Base-by-base conservation (phyloP, 2,329 filamentous ascomycete genomes). In the Acrodontium crateriforme region DNA sequence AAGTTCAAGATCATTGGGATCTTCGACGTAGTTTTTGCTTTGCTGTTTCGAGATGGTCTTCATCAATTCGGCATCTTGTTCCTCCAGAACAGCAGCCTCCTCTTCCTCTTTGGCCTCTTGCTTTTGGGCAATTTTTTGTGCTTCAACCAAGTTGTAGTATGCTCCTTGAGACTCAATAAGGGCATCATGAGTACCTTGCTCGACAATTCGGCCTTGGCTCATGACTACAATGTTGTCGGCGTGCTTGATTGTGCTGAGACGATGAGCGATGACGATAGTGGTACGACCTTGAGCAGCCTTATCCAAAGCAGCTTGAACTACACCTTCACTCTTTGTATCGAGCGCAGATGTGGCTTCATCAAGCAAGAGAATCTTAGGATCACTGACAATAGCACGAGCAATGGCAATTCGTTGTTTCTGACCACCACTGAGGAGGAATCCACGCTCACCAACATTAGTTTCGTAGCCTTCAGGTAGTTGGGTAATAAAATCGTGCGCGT, bases 331-430 rank as follows among this genome's bases (percentile, higher is more conserved):
- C 49, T 89, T 87, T 13, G 87, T 93, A 48, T 98, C 89, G 1
- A 98, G 67, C 3, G 84, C 84, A 19, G 80, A 89, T 1, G 89
- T 98, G 4, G 89, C 89, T 54, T 98, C 89, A 40, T 98, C 89
- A 4, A 98, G 74, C 0, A 98, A 68, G 1, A 98, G 65, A 45
- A 98, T 75, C 59, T 85, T 91, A 1, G 87, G 87, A 44, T 94
- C 80, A 11, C 79, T 87, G 16, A 94, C 82, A 31, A 94, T 71
- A 20, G 85, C 85, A 46, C 84, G 69, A 6, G 87, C 84, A 54
- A 95, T 94, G 9, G 87, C 85, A 47, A 95, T 91, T 43, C 89
- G 81, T 56, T 95, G 89, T 55, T 94, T 93, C 56, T 98, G 89
- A 18, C 89, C 89, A 52, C 89, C 89, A 30, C 82, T 92, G 6